A percentile compares a stretch with the other conserved stretches of the same genome.
These are phyloP conservation scores for Abortiporus biennis DNA, from an alignment of 1,284 basidiomycete species.

Conservation along the genomic window DNA sequence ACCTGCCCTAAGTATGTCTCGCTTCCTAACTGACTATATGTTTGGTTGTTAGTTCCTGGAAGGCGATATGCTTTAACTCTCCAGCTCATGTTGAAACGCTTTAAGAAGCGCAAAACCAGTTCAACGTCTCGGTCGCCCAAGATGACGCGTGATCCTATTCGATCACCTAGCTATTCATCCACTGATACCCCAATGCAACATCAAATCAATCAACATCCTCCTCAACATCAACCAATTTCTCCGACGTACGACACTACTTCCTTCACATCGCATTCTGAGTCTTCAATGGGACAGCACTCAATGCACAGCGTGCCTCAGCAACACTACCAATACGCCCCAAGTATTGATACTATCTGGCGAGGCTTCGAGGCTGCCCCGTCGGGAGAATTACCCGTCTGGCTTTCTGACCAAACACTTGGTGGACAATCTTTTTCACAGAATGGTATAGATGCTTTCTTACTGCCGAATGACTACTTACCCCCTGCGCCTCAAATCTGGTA, in stretches of 20 bases:
- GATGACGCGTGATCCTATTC: constrained; percentile 35
- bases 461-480: constrained; percentile 68
- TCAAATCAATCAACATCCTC: not conserved
- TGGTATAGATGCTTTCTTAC: constrained; percentile 77
- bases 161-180: not conserved
- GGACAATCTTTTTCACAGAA: constrained; percentile 69
- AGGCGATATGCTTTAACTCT: constrained; percentile 86
- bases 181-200: constrained; percentile 3
- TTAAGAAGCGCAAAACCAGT: constrained; percentile 56
- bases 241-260: constrained; percentile 24
- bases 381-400: constrained; percentile 76
- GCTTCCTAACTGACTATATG: constrained; percentile 6
- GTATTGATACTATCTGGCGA: constrained; percentile 70
- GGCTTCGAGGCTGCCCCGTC: constrained; percentile 63
- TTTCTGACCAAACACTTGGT: constrained; percentile 73
- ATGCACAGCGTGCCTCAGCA: constrained; percentile 23
- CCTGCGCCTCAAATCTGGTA: constrained; percentile 70
- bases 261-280: constrained; percentile 19
- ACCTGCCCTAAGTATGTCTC: constrained; percentile 10
- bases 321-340: constrained; percentile 26
- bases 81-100: constrained; percentile 80
- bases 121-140: constrained; percentile 57
- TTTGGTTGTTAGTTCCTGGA: constrained; percentile 76
- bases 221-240: constrained; percentile 20
- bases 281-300: constrained; percentile 11